Percentiles rank a stretch among this genome's conserved stretches.
Evolutionary conservation across 805 yeast species (phyloP).

Genomic region (Wickerhamomyces strasburgensis): DNA sequence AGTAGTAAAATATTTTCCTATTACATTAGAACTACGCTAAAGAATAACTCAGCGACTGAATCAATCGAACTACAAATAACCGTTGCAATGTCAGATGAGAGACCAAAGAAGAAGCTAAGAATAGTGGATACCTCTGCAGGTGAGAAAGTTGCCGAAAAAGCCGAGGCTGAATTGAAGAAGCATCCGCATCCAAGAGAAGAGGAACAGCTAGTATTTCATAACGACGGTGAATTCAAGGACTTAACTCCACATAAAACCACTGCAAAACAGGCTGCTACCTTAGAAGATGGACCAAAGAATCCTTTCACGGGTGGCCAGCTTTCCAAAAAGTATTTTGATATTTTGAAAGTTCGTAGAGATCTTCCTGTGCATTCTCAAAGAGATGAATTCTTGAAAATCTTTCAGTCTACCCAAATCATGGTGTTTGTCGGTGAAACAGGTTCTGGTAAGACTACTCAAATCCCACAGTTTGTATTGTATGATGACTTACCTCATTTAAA

Average conservation of each 20-base stretch:
- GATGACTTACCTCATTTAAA: slow-evolving; percentile 88
- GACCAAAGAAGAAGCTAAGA: slow-evolving; percentile 47
- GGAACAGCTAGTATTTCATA: slow-evolving; percentile 45
- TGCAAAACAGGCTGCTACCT: slow-evolving; percentile 50
- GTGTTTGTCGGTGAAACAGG: slow-evolving; percentile 99
- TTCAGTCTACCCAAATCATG: slow-evolving; percentile 88
- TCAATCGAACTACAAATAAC: too few species aligned
- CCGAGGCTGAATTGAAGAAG: slow-evolving; percentile 46
- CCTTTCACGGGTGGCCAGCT: slow-evolving; percentile 75
- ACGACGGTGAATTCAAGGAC: slow-evolving; percentile 58
- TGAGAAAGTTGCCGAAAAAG: slow-evolving; percentile 61
- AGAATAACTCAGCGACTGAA: too few species aligned
- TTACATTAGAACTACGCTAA: too few species aligned
- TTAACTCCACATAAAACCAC: slow-evolving; percentile 60
- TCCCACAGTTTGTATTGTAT: slow-evolving; percentile 87
- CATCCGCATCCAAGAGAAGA: slow-evolving; percentile 42
- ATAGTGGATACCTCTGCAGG: slow-evolving; percentile 48
- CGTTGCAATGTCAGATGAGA: slow-evolving; percentile 25
- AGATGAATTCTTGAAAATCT: slow-evolving; percentile 77
- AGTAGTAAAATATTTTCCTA: slow-evolving; percentile 12
- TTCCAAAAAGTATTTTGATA: slow-evolving; percentile 66
- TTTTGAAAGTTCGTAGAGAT: slow-evolving; percentile 72
- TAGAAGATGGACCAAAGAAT: slow-evolving; percentile 58
- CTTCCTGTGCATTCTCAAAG: slow-evolving; percentile 94
- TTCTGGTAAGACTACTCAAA: slow-evolving; percentile 97